Evolutionary conservation across 495 filamentous ascomycete genomes (phyloP).

Genomic region (Penicillium cinerascens): DNA sequence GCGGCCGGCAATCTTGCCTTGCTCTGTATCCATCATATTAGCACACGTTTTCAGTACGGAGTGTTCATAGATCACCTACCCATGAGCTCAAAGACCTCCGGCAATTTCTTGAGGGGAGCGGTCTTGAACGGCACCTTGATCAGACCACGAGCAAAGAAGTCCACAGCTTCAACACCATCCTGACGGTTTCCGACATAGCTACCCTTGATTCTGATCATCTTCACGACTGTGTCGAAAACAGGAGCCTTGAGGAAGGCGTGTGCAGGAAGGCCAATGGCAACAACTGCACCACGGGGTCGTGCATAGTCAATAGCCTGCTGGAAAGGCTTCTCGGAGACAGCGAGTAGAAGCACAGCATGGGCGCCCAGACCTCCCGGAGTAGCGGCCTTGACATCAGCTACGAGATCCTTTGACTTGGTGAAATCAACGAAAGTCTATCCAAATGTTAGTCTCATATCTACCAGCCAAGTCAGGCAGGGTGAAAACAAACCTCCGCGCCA

Average conservation of each 20-base stretch:
- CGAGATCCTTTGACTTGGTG: slow-evolving; percentile 65
- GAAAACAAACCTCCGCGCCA: slow-evolving; percentile 46
- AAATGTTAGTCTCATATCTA: background rate
- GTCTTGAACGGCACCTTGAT: slow-evolving; percentile 86
- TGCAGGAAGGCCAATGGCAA: slow-evolving; percentile 83
- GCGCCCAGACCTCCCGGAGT: slow-evolving; percentile 78
- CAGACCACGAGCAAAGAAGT: slow-evolving; percentile 79
- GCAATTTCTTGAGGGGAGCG: slow-evolving; percentile 70
- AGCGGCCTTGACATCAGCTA: slow-evolving; percentile 73
- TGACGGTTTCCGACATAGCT: slow-evolving; percentile 88
- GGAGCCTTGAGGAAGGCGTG: slow-evolving; percentile 73
- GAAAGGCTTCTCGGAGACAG: slow-evolving; percentile 85
- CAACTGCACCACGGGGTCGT: slow-evolving; percentile 70
- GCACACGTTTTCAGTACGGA: background rate
- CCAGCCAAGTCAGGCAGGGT: background rate
- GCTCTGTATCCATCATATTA: slow-evolving; percentile 32
- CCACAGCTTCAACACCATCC: slow-evolving; percentile 80
- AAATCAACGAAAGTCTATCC: slow-evolving; percentile 72
- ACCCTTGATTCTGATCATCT: slow-evolving; percentile 90
- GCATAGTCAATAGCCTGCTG: slow-evolving; percentile 88
- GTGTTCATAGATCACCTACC: slow-evolving; percentile 23
- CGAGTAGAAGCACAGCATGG: slow-evolving; percentile 82
- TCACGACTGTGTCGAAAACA: slow-evolving; percentile 80
- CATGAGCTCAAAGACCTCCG: slow-evolving; percentile 74
- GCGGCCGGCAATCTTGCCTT: slow-evolving; percentile 78